These are phyloP conservation scores for Penicillium sp. DNA, from an alignment of 2,329 filamentous ascomycete species.

Conservation along the genomic window DNA sequence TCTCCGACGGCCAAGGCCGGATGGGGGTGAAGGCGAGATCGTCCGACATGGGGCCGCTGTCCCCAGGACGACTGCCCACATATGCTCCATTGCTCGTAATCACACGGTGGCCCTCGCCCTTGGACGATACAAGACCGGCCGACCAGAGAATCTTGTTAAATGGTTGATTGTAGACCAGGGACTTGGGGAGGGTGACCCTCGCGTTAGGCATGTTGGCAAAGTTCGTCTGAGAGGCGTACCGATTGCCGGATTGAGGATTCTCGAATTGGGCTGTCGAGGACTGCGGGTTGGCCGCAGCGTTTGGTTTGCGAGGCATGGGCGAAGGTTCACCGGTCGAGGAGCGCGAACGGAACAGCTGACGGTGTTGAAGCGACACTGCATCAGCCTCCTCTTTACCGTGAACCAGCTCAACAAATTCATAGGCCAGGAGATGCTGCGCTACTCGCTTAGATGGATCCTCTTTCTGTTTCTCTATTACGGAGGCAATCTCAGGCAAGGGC, in stretches of 20 bases:
- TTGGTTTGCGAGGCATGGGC: slow-evolving; percentile 25
- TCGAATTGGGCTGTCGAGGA: slow-evolving; percentile 24
- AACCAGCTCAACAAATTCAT: slow-evolving; percentile 73
- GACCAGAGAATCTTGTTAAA: slow-evolving; percentile 50
- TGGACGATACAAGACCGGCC: slow-evolving; percentile 50
- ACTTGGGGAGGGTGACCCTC: slow-evolving; percentile 46
- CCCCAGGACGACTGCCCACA: slow-evolving; percentile 43
- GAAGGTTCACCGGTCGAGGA: slow-evolving; percentile 34
- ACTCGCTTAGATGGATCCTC: slow-evolving; percentile 64
- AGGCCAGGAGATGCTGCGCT: slow-evolving; percentile 79
- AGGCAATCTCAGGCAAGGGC: slow-evolving; percentile 62
- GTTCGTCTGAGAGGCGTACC: slow-evolving; percentile 38
- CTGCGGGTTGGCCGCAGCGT: slow-evolving; percentile 14
- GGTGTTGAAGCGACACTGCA: slow-evolving; percentile 56
- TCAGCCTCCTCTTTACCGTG: slow-evolving; percentile 66
- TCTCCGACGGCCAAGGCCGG: slow-evolving; percentile 39
- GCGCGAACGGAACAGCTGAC: slow-evolving; percentile 42
- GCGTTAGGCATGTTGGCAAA: slow-evolving; percentile 36
- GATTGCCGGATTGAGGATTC: slow-evolving; percentile 37
- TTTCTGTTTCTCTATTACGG: slow-evolving; percentile 64
- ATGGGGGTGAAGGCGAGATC: slow-evolving; percentile 50
- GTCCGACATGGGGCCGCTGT: slow-evolving; percentile 40
- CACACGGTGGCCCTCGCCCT: slow-evolving; percentile 50
- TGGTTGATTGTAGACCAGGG: slow-evolving; percentile 46
- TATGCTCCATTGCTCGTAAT: slow-evolving; percentile 50